Evolutionary conservation across 2,329 filamentous ascomycete species (phyloP).

Genomic region (Verticillium alfalfae): DNA sequence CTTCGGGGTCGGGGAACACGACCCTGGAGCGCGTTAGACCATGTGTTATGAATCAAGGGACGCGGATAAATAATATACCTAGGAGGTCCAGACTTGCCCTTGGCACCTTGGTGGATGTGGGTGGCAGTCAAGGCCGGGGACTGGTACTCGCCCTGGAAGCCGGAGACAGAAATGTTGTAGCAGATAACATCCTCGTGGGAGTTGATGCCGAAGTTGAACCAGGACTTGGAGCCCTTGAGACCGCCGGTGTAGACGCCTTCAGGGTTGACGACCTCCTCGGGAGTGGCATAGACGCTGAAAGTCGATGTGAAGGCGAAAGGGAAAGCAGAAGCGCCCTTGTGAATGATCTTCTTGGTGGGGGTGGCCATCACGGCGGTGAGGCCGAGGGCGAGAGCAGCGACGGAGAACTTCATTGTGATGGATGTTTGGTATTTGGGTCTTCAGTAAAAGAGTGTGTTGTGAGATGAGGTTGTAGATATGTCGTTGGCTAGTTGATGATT

Average conservation of each 20-base stretch:
- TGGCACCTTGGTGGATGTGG: constrained; percentile 45
- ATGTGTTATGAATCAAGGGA: neutral
- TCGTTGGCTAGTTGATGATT: neutral
- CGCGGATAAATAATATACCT: constrained; percentile 19
- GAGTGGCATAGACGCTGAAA: constrained; percentile 40
- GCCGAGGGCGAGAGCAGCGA: constrained; percentile 13
- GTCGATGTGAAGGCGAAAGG: constrained; percentile 40
- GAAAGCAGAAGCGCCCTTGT: constrained; percentile 7
- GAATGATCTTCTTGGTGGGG: constrained; percentile 10
- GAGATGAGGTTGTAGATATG: neutral
- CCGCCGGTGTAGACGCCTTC: constrained; percentile 31
- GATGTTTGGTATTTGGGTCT: neutral
- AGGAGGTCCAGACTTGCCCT: constrained; percentile 42
- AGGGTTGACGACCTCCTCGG: constrained; percentile 41
- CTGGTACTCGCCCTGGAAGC: constrained; percentile 43
- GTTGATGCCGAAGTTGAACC: constrained; percentile 50
- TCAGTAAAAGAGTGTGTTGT: neutral
- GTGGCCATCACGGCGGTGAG: constrained; percentile 13
- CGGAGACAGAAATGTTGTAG: constrained; percentile 44
- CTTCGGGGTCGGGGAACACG: constrained; percentile 42
- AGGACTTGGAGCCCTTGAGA: constrained; percentile 35
- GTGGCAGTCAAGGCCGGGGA: constrained; percentile 47
- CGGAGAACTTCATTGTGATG: constrained; percentile 18
- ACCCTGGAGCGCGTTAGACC: constrained; percentile 19
- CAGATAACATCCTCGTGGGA: constrained; percentile 33